Evolutionary conservation across 306 rosid species (phyloP), one percentile per base, ranked within the genome.

Genomic region (Cajanus cajan): DNA sequence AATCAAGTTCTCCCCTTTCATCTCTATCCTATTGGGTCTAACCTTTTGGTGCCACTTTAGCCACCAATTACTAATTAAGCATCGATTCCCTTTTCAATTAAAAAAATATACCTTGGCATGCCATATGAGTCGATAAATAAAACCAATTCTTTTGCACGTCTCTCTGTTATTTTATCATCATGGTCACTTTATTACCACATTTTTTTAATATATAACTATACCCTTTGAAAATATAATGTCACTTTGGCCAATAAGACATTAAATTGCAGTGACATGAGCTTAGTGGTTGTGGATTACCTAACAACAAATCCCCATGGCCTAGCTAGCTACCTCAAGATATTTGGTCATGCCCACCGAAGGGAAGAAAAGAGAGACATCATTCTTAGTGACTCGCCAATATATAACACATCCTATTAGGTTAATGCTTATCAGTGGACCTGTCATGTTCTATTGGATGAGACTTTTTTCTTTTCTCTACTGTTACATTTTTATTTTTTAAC

Each of bases 121-220:
- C 21, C 68, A 15, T 61, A 67, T 66, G 45, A 62, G 68, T 48
- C 73, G 52, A 5, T 66, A 9, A 19, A 73, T 59, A 62, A 71
- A 76, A 51, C 61, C 21, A 55, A 62, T 81, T 87, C 73, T 78
- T 66, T 83, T 71, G 92, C 94, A 87, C 86, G 93, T 87, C 86
- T 85, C 4, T 80, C 82, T 76, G 87, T 87, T 88, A 84, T 90
- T 92, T 81, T 87, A 88, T 88, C 90, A 92, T 92, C 89, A 85
- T 87, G 80, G 45, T 85, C 87, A 47, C 88, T 87, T 84, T 76
- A 68, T 48, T 68, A 16, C 19, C 24, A 73, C 0, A 16, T 72
- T 77, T 61, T 39, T 67, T 73, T 71, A 45, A 37, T 73, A 12
- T 67, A 67, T 12, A 58, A 7, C 11, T 36, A n/a, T n/a, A 25